Base-by-base conservation (phyloP, 129 eudicot genomes). In the Flaveria sonorensis region DNA sequence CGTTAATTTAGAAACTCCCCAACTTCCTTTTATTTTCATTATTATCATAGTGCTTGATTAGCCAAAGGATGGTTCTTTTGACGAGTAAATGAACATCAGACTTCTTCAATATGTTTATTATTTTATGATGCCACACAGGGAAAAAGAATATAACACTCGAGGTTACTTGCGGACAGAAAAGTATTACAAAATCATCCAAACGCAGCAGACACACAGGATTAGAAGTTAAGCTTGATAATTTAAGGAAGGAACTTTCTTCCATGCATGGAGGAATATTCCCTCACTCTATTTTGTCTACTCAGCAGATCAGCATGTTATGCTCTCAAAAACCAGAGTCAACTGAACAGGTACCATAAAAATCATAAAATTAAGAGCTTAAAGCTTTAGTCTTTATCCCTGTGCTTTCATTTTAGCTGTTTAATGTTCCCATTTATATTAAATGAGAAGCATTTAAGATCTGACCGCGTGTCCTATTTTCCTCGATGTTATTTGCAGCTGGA, bases 211-310 rank as follows among this genome's bases (percentile, higher is more conserved):
- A 85, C 64, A 84, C 90, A 3, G 90, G 88, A 36, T 64, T 94
- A 87, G 97, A 89, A 71, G 68, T 75, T 36, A 85, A 87, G 83
- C 93, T 94, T 55, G 98, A 94, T 65, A 85, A 91, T 79, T 68
- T 94, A 36, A 88, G 98, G 13, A 94, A 89, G 82, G 93, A 94
- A 75, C 85, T 94, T 20, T 86, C 98, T 21, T 79, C 89, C 8
- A 61, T 18, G 68, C 85, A 94, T 71, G 97, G 97, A 42, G 96
- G 97, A 68, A 87, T 94, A 86, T 91, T 94, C 72, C 98, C 97
- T 75, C 98, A 94, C 71, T 91, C 98, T 23, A 84, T 94, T 47
- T 76, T 94, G 78, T 91, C 98, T 61, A 85, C 97, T 36, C 98
- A 91, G 83, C 97, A 94, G 73, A 89, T 94, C 68, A 76, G 73